Base-by-base conservation (phyloP, 2,329 filamentous ascomycete genomes). In the Lasiodiplodia sp. region DNA sequence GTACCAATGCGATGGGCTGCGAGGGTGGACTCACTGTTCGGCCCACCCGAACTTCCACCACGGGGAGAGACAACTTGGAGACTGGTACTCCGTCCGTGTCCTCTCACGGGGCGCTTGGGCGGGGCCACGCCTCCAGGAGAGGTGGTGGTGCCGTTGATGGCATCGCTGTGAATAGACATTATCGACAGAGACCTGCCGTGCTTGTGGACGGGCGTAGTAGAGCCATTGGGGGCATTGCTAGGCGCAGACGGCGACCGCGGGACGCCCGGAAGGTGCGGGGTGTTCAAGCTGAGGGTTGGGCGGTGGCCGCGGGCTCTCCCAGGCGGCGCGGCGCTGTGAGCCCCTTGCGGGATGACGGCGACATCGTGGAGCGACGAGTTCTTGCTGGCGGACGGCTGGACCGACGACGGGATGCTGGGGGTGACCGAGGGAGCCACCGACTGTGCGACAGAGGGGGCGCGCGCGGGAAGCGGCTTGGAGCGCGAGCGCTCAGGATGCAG, bases 71-170 rank as follows among this genome's bases (percentile, higher is more conserved):
- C 77, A 72, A 95, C 91, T 78, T 97, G 94, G 69, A 97, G 81
- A 82, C 94, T 97, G 28, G 92, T 88, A 47, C 93, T 93, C 65
- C 94, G 87, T 58, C 86, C 88, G 82, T 97, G 94, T 4, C 90
- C 87, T 73, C 88, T 88, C 21, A 75, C 77, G 23, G 88, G 86
- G 65, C 88, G 85, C 64, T 77, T 76, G 11, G 75, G 72, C 3
- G 73, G 69, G 40, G 58, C 49, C n/a, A 40, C 49, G 28, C 4
- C 21, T 21, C 63, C 68, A n/a, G 38, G 25, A 21, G 44, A 55
- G 60, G 47, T 64, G 66, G 37, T 67, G 5, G 37, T 67, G 11
- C 53, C 68, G 16, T 34, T 56, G n/a, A 53, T 37, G 37, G 52
- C 62, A 56, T 68, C 58, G 40, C 67, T 68, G 51, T 52, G 49